These are phyloP conservation scores for Clavariopsis aquatica DNA, from an alignment of 495 filamentous ascomycete species.

Conservation along the genomic window DNA sequence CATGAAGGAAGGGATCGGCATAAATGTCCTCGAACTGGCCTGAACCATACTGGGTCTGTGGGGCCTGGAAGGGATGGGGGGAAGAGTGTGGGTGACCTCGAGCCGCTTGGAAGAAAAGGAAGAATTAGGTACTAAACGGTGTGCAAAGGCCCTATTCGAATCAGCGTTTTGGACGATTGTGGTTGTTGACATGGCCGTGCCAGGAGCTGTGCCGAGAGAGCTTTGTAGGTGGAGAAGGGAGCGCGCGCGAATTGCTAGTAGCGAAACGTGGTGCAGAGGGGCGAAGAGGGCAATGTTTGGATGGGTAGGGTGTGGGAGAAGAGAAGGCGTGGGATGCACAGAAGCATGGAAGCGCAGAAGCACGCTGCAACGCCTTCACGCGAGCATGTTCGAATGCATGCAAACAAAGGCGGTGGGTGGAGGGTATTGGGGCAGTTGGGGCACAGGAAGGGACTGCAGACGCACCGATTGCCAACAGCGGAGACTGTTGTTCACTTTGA, in stretches of 20 bases:
- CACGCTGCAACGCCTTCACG: constrained; percentile 17
- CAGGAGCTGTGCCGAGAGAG: not conserved
- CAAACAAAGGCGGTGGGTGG: constrained; percentile 13
- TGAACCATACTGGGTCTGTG: constrained; percentile 40
- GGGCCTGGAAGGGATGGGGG: constrained; percentile 4
- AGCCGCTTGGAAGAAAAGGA: constrained; percentile 37
- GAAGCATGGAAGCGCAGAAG: not conserved
- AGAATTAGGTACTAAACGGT: constrained; percentile 35
- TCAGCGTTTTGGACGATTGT: constrained; percentile 36
- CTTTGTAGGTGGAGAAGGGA: not conserved
- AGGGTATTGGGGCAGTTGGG: constrained; percentile 18
- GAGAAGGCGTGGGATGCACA: not conserved
- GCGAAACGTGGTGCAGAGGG: not conserved
- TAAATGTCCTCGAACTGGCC: constrained; percentile 32
- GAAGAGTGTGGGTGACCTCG: constrained; percentile 22
- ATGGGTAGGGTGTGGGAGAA: not conserved
- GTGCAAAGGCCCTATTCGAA: constrained; percentile 41
- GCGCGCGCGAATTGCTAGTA: not conserved
- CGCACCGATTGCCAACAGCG: constrained; percentile 38
- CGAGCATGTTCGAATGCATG: constrained; percentile 8
- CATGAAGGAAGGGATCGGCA: constrained; percentile 43
- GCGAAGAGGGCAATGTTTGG: not conserved
- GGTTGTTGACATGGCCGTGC: constrained; percentile 32
- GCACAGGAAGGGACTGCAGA: constrained; percentile 26
- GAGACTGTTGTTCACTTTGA: constrained; percentile 28